These are phyloP conservation scores for Alternaria hordeiaustralica DNA, from an alignment of 2,329 filamentous ascomycete species.

Conservation along the genomic window DNA sequence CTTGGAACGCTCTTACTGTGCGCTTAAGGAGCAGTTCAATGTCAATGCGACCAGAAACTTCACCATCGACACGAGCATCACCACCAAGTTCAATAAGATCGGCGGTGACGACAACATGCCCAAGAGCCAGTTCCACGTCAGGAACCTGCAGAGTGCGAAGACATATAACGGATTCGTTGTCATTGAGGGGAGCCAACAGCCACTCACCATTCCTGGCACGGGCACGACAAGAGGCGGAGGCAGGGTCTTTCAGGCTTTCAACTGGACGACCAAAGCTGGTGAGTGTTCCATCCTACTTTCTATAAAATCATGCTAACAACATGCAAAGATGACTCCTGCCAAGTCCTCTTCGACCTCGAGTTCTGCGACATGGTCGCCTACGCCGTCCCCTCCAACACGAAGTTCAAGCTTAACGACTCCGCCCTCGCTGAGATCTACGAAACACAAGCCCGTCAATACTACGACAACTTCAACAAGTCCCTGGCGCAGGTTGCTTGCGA, in stretches of 20 bases:
- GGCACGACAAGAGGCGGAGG: conserved; percentile 72
- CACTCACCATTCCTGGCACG: conserved; percentile 50
- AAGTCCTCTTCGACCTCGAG: conserved; percentile 81
- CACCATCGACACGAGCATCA: conserved; percentile 69
- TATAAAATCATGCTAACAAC: conserved; percentile 13
- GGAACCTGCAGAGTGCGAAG: conserved; percentile 73
- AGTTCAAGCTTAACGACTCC: conserved; percentile 64
- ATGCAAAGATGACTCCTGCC: conserved; percentile 74
- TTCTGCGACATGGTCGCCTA: conserved; percentile 92
- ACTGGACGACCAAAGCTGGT: conserved; percentile 82
- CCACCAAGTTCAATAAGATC: conserved; percentile 66
- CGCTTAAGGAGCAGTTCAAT: conserved; percentile 70
- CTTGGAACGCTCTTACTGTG: conserved; percentile 81
- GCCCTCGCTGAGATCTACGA: conserved; percentile 79
- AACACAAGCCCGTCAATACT: conserved; percentile 71
- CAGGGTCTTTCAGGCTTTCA: conserved; percentile 72
- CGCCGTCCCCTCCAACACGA: conserved; percentile 82
- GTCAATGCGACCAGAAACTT: conserved; percentile 66
- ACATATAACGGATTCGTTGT: conserved; percentile 77
- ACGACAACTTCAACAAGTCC: conserved; percentile 78
- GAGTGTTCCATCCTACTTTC: conserved; percentile 36
- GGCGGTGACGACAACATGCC: conserved; percentile 64
- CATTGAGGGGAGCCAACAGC: conserved; percentile 62
- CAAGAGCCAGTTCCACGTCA: conserved; percentile 88
- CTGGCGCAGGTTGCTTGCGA: conserved; percentile 87